Evolutionary conservation across 768 basidiomycete species (phyloP).

Genomic region (Infundibulicybe gibba): DNA sequence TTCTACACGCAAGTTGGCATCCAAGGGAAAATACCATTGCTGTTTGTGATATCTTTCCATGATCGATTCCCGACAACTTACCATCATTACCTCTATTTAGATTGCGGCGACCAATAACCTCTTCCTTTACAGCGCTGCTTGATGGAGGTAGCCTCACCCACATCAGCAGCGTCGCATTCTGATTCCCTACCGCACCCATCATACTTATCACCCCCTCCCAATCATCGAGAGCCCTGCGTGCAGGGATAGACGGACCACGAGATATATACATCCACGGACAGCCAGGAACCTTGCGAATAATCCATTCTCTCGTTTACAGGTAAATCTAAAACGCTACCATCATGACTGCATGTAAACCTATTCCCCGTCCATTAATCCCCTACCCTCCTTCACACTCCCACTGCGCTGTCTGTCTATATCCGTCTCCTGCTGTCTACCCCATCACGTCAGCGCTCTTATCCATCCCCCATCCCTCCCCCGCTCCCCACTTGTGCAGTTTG

Average conservation of each 20-base stretch:
- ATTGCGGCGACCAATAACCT: slow-evolving; percentile 98
- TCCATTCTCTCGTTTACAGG: background rate
- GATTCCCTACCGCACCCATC: slow-evolving; percentile 2
- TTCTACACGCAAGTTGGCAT: slow-evolving; percentile 95
- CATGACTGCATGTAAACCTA: too few species aligned
- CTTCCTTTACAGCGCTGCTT: slow-evolving; percentile 79
- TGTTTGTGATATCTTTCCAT: slow-evolving; percentile 45
- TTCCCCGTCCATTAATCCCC: too few species aligned
- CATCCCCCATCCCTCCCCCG: too few species aligned
- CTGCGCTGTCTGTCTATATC: too few species aligned
- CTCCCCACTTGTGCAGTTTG: too few species aligned
- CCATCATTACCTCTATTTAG: slow-evolving; percentile 37
- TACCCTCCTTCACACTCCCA: too few species aligned
- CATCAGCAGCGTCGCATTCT: slow-evolving; percentile 9
- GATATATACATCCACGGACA: slow-evolving; percentile 16
- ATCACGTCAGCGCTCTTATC: too few species aligned
- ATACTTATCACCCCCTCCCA: slow-evolving; percentile 10
- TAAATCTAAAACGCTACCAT: too few species aligned
- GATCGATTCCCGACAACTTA: background rate
- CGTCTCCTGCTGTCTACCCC: too few species aligned
- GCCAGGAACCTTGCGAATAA: slow-evolving; percentile 5
- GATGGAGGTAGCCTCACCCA: slow-evolving; percentile 21
- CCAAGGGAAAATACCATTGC: slow-evolving; percentile 98
- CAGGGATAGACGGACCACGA: slow-evolving; percentile 14
- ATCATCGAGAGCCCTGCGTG: slow-evolving; percentile 10